Evolutionary conservation across 768 basidiomycete genomes (phyloP).

Genomic region (Lyophyllum decastes): DNA sequence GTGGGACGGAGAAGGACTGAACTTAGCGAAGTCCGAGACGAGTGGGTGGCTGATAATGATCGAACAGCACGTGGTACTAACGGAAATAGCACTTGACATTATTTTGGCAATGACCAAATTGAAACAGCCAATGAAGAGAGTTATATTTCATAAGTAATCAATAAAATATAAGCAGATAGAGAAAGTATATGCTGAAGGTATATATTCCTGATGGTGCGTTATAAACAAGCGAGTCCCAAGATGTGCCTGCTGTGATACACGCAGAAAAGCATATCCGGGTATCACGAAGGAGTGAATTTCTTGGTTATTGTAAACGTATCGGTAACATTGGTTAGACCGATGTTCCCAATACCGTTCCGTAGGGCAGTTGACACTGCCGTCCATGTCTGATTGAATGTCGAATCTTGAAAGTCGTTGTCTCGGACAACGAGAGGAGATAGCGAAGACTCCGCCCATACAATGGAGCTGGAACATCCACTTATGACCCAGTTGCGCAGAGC

Average conservation of each 20-base stretch:
- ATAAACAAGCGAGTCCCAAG: background rate
- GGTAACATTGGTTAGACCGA: conserved; percentile 48
- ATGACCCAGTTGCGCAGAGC: conserved; percentile 59
- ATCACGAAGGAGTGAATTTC: conserved; percentile 31
- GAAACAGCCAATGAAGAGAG: background rate
- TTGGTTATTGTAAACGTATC: conserved; percentile 33
- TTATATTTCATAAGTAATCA: background rate
- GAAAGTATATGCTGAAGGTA: conserved; percentile 1
- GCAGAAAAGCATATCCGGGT: background rate
- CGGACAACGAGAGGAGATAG: conserved; percentile 50
- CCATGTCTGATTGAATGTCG: conserved; percentile 52
- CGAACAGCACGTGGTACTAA: conserved; percentile 14
- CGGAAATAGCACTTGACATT: conserved; percentile 12
- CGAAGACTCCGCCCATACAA: conserved; percentile 57
- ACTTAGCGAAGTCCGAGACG: background rate
- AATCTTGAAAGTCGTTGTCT: conserved; percentile 47
- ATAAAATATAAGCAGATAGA: background rate
- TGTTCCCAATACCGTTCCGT: conserved; percentile 25
- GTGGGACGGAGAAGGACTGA: conserved; percentile 2
- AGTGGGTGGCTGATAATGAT: conserved; percentile 1
- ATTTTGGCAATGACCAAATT: background rate
- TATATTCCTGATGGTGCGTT: conserved; percentile 1
- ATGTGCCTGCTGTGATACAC: conserved; percentile 3
- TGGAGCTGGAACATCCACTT: conserved; percentile 31
- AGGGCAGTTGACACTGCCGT: conserved; percentile 40